Evolutionary conservation across 805 yeast genomes (phyloP).

Genomic region (Saccharomycopsis guyanensis): DNA sequence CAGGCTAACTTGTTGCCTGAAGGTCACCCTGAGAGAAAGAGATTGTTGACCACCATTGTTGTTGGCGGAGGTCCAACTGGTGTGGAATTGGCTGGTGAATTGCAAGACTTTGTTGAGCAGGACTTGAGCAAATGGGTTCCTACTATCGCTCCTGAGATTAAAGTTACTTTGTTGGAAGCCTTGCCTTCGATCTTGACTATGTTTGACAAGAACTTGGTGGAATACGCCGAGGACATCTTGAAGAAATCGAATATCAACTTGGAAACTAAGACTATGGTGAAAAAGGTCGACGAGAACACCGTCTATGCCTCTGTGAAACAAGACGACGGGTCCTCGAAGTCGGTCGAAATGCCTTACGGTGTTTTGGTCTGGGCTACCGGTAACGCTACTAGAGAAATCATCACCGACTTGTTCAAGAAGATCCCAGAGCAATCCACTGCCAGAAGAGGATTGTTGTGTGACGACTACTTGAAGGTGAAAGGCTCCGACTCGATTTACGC

Average conservation of each 20-base stretch:
- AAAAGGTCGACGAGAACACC: conserved; percentile 64
- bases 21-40: conserved; percentile 67
- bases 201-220: conserved; percentile 61
- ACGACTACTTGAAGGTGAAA: conserved; percentile 72
- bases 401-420: conserved; percentile 55
- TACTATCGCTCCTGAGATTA: conserved; percentile 69
- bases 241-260: conserved; percentile 61
- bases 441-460: conserved; percentile 82
- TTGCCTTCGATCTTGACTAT: conserved; percentile 77
- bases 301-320: conserved; percentile 65
- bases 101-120: conserved; percentile 89
- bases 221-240: conserved; percentile 76
- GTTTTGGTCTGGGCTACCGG: conserved; percentile 97
- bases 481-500: conserved; percentile 81
- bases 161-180: conserved; percentile 84
- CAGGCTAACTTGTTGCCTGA: conserved; percentile 76
- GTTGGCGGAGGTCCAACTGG: conserved; percentile 99
- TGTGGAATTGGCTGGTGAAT: conserved; percentile 94
- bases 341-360: conserved; percentile 75
- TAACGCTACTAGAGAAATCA: conserved; percentile 77
- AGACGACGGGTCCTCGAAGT: conserved; percentile 46
- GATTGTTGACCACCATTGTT: conserved; percentile 80
- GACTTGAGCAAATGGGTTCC: conserved; percentile 89
- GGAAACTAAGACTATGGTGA: conserved; percentile 80
- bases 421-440: conserved; percentile 76